A percentile compares a stretch with the other conserved stretches of the same genome.
Evolutionary conservation across 1,139 yeast genomes (phyloP).

Genomic region (Zygoascus meyerae): DNA sequence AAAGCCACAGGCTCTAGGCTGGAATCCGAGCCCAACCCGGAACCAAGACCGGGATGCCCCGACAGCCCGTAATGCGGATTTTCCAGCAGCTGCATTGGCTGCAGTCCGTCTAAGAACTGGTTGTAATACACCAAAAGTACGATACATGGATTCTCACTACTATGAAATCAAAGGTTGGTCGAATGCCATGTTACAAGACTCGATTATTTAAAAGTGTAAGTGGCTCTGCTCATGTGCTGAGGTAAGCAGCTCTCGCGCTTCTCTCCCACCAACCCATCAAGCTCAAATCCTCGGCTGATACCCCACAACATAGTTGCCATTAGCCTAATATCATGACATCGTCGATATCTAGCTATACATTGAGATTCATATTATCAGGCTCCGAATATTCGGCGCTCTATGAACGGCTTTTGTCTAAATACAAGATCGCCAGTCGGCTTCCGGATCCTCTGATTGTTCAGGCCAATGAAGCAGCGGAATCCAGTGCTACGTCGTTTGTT

Average conservation of each 20-base stretch:
- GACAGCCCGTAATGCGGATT: neutral
- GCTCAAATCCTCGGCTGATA: neutral
- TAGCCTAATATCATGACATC: neutral
- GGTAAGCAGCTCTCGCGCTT: neutral
- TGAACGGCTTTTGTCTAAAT: slow-evolving; percentile 12
- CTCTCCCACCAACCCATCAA: neutral
- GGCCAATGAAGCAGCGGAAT: slow-evolving; percentile 13
- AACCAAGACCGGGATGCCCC: neutral
- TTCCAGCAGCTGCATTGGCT: neutral
- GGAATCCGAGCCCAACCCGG: neutral
- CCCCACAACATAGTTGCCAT: neutral
- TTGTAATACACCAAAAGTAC: too few relatives aligned
- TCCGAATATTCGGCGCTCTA: slow-evolving; percentile 23
- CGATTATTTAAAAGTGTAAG: too few relatives aligned
- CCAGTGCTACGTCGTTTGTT: slow-evolving; percentile 16
- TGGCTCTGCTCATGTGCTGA: too few relatives aligned
- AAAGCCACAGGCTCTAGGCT: neutral
- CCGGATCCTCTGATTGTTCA: slow-evolving; percentile 15
- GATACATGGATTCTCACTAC: too few relatives aligned
- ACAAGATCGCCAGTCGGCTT: slow-evolving; percentile 11
- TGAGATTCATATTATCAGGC: slow-evolving; percentile 26
- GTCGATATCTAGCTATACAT: slow-evolving; percentile 1
- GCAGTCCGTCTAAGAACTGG: too few relatives aligned
- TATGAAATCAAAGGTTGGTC: too few relatives aligned
- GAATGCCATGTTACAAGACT: too few relatives aligned